phyloP scores from a whole-genome alignment of 2,329 filamentous ascomycete species.

The Diaporthe humulicola region DNA sequence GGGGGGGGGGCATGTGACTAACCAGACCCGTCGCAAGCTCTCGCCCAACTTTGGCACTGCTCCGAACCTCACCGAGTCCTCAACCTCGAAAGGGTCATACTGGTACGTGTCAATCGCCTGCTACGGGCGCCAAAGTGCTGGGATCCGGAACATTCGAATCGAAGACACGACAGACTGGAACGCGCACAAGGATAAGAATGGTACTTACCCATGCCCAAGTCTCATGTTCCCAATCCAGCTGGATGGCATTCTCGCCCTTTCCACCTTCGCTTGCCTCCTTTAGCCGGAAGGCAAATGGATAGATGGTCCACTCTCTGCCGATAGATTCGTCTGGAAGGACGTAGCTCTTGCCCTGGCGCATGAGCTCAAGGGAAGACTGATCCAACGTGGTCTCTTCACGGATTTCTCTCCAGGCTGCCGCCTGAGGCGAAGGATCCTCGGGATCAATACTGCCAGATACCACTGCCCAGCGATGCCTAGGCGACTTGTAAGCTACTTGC shows the following conservation, averaged over 20 bases:
- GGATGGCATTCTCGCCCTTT: constrained; percentile 60
- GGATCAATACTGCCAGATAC: constrained; percentile 73
- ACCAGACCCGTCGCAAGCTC: constrained; percentile 70
- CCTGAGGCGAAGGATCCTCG: constrained; percentile 64
- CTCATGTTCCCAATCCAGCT: constrained; percentile 74
- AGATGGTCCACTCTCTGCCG: constrained; percentile 71
- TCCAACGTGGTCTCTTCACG: constrained; percentile 72
- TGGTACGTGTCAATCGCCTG: no score
- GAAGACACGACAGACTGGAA: no score
- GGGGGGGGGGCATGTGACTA: neutral
- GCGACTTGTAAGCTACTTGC: constrained; percentile 34
- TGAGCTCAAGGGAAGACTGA: constrained; percentile 58
- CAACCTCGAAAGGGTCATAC: constrained; percentile 65
- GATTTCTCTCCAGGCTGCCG: constrained; percentile 73
- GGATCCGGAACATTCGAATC: no score
- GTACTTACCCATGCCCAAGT: constrained; percentile 69
- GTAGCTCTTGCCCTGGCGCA: constrained; percentile 71
- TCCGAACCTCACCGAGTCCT: constrained; percentile 59
- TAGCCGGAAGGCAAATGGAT: constrained; percentile 72
- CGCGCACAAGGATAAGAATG: no score
- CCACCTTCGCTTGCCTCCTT: constrained; percentile 53
- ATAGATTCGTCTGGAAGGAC: constrained; percentile 66
- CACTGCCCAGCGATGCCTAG: constrained; percentile 69
- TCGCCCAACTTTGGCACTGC: constrained; percentile 70
- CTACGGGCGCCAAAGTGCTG: no score